phyloP scores from a whole-genome alignment of 23 red algal species.

The Gracilaria gracilis region DNA sequence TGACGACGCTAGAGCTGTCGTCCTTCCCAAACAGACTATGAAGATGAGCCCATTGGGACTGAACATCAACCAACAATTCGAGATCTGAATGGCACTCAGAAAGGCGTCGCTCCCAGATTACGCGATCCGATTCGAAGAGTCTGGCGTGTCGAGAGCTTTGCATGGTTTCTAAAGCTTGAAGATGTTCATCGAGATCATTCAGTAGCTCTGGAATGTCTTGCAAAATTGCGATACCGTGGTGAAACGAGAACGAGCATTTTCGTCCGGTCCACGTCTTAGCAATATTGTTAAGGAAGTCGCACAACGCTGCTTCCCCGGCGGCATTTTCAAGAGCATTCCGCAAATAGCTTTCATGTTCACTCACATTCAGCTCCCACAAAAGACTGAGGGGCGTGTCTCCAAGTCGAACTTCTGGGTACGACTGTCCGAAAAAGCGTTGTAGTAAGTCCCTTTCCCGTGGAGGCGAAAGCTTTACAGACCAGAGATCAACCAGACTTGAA shows the following conservation, averaged over 20 bases:
- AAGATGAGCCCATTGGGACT: slow-evolving; percentile 74
- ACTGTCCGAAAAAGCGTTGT: slow-evolving; percentile 47
- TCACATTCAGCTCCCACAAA: slow-evolving; percentile 50
- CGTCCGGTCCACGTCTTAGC: slow-evolving; percentile 40
- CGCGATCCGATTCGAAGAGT: slow-evolving; percentile 68
- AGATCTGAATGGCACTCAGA: slow-evolving; percentile 50
- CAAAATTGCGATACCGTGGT: slow-evolving; percentile 32
- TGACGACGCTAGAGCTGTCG: slow-evolving; percentile 4
- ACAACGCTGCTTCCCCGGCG: slow-evolving; percentile 44
- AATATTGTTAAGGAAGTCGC: slow-evolving; percentile 49
- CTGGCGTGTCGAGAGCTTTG: slow-evolving; percentile 50
- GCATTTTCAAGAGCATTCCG: slow-evolving; percentile 57
- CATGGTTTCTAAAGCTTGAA: slow-evolving; percentile 74
- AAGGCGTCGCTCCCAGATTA: slow-evolving; percentile 63
- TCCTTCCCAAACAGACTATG: slow-evolving; percentile 47
- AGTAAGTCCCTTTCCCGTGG: slow-evolving; percentile 61
- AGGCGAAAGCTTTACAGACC: slow-evolving; percentile 37
- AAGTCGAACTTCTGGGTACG: slow-evolving; percentile 38
- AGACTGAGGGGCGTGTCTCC: slow-evolving; percentile 9
- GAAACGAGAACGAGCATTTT: slow-evolving; percentile 44
- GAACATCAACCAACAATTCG: slow-evolving; percentile 64
- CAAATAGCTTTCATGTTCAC: slow-evolving; percentile 35
- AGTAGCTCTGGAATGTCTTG: slow-evolving; percentile 59
- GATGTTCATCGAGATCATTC: slow-evolving; percentile 69
- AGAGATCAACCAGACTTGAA: slow-evolving; percentile 14